Conservation (phyloP, 1,284 basidiomycete genomes). For the Volvariella volvacea region DNA sequence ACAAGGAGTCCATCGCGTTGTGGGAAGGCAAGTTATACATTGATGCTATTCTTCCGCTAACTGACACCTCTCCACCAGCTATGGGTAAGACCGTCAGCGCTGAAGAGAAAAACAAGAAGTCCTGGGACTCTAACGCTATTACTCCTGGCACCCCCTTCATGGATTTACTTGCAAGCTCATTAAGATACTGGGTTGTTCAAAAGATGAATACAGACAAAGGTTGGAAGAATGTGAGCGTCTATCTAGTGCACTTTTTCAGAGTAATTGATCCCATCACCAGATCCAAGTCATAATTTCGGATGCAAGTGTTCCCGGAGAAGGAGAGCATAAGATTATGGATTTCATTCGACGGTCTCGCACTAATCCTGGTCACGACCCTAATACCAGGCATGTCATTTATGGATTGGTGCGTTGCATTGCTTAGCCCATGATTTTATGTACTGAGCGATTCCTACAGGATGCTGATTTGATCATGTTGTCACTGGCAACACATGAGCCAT, state of each 20-base stretch:
- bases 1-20: conserved; percentile 72
- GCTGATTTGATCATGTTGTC: conserved; percentile 99
- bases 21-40: conserved; percentile 64
- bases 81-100: conserved; percentile 90
- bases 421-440: conserved; percentile 2
- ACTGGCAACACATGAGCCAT: conserved; percentile 95
- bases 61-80: conserved; percentile 34
- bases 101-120: conserved; percentile 76
- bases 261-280: conserved; percentile 31
- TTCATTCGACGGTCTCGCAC: conserved; percentile 89
- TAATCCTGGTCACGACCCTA: conserved; percentile 87
- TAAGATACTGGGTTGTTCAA: conserved; percentile 95
- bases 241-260: neutral
- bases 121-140: conserved; percentile 99
- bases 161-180: conserved; percentile 81
- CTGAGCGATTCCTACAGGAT: conserved; percentile 51
- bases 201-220: conserved; percentile 95
- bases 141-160: conserved; percentile 99
- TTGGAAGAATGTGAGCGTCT: conserved; percentile 77
- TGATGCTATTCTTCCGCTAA: neutral
- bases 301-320: conserved; percentile 95
- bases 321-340: conserved; percentile 99
- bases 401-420: conserved; percentile 66
- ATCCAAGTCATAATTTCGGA: conserved; percentile 97
- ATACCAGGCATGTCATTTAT: conserved; percentile 96